A percentile compares a stretch with the other conserved stretches of the same genome.
Evolutionary conservation across 352 stramenopile species (phyloP).

Genomic region (Hyaloperonospora brassicae): DNA sequence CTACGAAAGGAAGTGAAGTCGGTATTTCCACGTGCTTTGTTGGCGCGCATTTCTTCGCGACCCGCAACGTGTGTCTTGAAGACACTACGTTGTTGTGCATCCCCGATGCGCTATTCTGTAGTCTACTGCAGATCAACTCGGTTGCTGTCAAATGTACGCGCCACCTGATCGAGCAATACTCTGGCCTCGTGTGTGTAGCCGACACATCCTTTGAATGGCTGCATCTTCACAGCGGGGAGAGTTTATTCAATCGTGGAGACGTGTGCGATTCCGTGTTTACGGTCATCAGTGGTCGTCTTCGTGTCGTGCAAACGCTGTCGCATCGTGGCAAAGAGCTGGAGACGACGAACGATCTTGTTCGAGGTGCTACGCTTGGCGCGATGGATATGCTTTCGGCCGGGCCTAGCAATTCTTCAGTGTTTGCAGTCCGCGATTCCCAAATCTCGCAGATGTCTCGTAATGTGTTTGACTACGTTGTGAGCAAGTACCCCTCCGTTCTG

Average conservation of each 20-base stretch:
- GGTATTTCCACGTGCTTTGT: conserved; percentile 63
- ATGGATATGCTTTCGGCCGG: conserved; percentile 77
- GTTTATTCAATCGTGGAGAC: conserved; percentile 68
- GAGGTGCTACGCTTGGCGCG: conserved; percentile 65
- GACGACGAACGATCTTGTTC: conserved; percentile 72
- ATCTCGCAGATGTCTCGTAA: conserved; percentile 83
- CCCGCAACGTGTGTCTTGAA: conserved; percentile 41
- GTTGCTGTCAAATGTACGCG: conserved; percentile 47
- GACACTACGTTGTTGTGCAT: conserved; percentile 46
- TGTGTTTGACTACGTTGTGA: conserved; percentile 82
- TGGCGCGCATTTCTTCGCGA: conserved; percentile 33
- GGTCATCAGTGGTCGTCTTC: conserved; percentile 68
- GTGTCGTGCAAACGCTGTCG: conserved; percentile 58
- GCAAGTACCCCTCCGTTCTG: conserved; percentile 50
- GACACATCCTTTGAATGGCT: conserved; percentile 82
- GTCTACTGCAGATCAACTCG: conserved; percentile 40
- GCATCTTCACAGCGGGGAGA: conserved; percentile 76
- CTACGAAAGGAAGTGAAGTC: conserved; percentile 52
- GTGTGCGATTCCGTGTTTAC: conserved; percentile 76
- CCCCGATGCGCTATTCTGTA: conserved; percentile 47
- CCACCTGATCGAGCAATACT: conserved; percentile 71
- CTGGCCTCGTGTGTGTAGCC: conserved; percentile 50
- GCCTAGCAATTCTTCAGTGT: conserved; percentile 72
- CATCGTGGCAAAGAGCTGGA: conserved; percentile 58
- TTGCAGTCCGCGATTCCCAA: conserved; percentile 79